Conservation (phyloP, 371 early-diverging fungal genomes). For the Mucor indicus region DNA sequence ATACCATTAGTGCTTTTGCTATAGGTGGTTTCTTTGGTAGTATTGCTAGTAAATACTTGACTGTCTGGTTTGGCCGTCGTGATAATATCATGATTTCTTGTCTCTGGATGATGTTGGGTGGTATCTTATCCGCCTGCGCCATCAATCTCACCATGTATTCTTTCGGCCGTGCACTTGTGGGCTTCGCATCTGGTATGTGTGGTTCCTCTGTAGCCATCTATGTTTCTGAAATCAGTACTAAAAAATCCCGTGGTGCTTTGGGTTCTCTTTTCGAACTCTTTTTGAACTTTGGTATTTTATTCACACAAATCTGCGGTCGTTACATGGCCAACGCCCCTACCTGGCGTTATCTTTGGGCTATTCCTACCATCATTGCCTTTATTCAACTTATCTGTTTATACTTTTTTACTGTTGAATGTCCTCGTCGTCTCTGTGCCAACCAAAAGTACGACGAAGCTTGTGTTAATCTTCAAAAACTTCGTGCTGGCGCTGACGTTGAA, state of each 20-base stretch:
- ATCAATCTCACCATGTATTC: constrained; percentile 44
- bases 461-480: constrained; percentile 57
- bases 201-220: constrained; percentile 60
- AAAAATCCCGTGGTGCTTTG: constrained; percentile 68
- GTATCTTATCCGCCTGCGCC: constrained; percentile 35
- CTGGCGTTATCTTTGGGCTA: constrained; percentile 67
- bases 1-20: constrained; percentile 43
- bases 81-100: constrained; percentile 40
- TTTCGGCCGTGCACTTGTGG: constrained; percentile 83
- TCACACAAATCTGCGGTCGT: constrained; percentile 63
- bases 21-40: constrained; percentile 48
- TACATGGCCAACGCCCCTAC: constrained; percentile 53
- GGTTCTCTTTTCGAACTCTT: constrained; percentile 48
- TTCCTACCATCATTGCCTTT: constrained; percentile 55
- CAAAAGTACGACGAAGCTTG: constrained; percentile 52
- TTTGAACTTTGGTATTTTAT: constrained; percentile 76
- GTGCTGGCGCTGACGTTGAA: constrained; percentile 42
- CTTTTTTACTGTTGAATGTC: constrained; percentile 72
- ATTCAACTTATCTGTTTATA: constrained; percentile 59
- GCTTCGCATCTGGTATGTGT: constrained; percentile 81
- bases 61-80: constrained; percentile 38
- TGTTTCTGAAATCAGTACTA: constrained; percentile 81
- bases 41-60: constrained; percentile 36
- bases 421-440: constrained; percentile 61
- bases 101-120: constrained; percentile 34